A percentile compares a stretch with the other conserved stretches of the same genome.
Conservation (phyloP, 1,139 yeast species). For the Debaryomycetaceae sp. region DNA sequence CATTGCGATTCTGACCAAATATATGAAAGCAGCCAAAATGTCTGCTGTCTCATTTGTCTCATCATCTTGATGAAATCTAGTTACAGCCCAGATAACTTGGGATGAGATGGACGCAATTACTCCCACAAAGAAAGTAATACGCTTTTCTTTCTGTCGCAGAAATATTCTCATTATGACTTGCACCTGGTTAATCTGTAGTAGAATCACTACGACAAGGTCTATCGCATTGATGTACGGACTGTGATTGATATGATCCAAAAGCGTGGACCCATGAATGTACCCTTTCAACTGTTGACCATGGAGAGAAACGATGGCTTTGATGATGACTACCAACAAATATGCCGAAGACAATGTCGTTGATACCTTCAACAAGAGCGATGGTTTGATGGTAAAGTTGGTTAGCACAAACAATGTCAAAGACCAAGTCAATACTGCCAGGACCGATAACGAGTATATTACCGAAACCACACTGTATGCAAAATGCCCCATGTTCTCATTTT, state of each 20-base stretch:
- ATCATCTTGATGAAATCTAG: constrained; percentile 44
- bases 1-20: constrained; percentile 71
- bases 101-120: constrained; percentile 52
- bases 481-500: constrained; percentile 31
- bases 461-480: constrained; percentile 60
- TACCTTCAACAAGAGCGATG: constrained; percentile 42
- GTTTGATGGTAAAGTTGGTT: constrained; percentile 58
- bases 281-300: constrained; percentile 55
- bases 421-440: constrained; percentile 64
- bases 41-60: constrained; percentile 46
- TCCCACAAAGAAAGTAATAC: constrained; percentile 64
- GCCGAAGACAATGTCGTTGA: constrained; percentile 50
- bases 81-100: constrained; percentile 68
- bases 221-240: constrained; percentile 52
- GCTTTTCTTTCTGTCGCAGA: constrained; percentile 66
- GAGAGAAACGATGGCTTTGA: constrained; percentile 41
- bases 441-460: constrained; percentile 57
- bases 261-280: constrained; percentile 48
- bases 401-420: constrained; percentile 61
- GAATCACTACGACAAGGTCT: constrained; percentile 59
- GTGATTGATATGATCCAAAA: constrained; percentile 46
- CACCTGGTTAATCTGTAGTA: constrained; percentile 70
- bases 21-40: constrained; percentile 75
- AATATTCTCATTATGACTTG: constrained; percentile 73
- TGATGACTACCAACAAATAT: constrained; percentile 50